Percentiles rank a stretch among this genome's conserved stretches.
phyloP scores from a whole-genome alignment of 1,284 basidiomycete genomes.

The Leccinum ponderosum region DNA sequence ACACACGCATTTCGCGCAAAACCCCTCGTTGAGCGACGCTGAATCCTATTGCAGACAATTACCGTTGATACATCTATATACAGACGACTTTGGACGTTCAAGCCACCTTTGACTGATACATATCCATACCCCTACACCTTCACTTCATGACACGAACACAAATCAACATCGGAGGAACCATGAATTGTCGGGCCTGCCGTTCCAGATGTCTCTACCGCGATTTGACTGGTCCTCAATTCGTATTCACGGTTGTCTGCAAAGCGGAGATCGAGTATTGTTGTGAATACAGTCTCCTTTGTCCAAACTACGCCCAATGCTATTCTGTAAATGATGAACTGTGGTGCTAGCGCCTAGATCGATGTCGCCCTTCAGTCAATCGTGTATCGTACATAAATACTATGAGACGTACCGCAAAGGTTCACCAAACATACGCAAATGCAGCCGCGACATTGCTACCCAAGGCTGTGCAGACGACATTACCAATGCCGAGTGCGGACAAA shows the following conservation, averaged over 20 bases:
- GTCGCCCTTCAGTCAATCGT: background rate
- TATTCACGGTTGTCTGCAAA: background rate
- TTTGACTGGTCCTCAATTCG: background rate
- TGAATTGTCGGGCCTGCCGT: background rate
- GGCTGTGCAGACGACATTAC: conserved; percentile 1
- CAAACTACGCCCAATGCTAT: conserved; percentile 2
- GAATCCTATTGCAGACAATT: background rate
- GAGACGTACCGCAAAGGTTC: conserved; percentile 2
- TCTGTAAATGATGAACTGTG: conserved; percentile 10
- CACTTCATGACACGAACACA: background rate
- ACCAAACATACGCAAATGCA: conserved; percentile 2
- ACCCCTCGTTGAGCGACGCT: background rate
- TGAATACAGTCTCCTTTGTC: conserved; percentile 2
- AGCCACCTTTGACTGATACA: background rate
- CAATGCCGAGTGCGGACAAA: conserved; percentile 1
- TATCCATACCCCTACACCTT: background rate
- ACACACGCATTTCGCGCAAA: background rate
- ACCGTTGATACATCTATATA: background rate
- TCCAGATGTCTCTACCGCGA: background rate
- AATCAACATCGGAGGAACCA: background rate
- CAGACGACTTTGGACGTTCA: background rate
- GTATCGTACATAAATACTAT: background rate
- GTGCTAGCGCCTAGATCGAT: conserved; percentile 2
- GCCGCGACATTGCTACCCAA: background rate
- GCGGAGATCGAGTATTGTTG: background rate